phyloP scores from a whole-genome alignment of 2,329 filamentous ascomycete genomes.

The Trichoderma atroviride region DNA sequence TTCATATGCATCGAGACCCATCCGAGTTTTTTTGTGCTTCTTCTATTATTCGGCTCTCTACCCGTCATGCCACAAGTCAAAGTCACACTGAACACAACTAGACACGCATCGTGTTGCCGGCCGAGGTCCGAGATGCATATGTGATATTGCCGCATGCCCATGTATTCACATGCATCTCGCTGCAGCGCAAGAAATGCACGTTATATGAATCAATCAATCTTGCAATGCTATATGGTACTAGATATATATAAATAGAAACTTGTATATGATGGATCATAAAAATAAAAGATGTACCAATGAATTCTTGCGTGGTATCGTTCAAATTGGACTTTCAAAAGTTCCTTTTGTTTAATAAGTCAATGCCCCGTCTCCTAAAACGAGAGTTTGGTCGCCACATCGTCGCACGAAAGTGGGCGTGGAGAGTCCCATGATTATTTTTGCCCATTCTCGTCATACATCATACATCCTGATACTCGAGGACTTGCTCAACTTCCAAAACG shows the following conservation, averaged over 20 bases:
- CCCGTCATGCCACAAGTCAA: background rate
- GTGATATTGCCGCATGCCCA: background rate
- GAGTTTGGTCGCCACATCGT: background rate
- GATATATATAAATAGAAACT: background rate
- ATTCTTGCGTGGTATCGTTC: constrained; percentile 12
- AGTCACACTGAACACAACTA: background rate
- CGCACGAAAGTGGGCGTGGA: background rate
- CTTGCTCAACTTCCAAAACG: constrained; percentile 34
- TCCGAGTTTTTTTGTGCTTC: background rate
- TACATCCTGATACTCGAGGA: constrained; percentile 30
- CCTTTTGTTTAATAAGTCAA: background rate
- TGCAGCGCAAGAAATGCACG: background rate
- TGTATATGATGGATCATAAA: background rate
- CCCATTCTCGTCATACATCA: background rate
- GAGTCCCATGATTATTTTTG: background rate
- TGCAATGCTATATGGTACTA: background rate
- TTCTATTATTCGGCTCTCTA: background rate
- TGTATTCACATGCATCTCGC: background rate
- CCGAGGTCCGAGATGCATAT: background rate
- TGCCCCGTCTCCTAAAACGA: background rate
- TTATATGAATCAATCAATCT: background rate
- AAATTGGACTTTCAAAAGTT: background rate
- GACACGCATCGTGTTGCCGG: background rate
- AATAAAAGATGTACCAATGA: background rate
- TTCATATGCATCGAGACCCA: background rate